These are phyloP conservation scores for Camelina laxa DNA, from an alignment of 345 rosid species.

Conservation along the genomic window DNA sequence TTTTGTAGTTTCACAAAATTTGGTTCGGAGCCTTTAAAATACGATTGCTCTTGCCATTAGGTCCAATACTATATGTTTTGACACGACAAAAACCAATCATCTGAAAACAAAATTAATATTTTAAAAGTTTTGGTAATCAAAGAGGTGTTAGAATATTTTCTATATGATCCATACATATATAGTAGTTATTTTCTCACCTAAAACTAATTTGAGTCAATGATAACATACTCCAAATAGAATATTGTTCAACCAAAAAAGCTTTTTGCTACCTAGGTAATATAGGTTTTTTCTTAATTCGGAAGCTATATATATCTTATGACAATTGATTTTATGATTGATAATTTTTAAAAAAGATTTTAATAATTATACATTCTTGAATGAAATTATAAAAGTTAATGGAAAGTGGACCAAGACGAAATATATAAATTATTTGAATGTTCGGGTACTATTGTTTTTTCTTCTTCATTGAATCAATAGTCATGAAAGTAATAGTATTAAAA, in stretches of 20 bases:
- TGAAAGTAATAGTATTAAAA: neutral
- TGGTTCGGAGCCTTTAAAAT: neutral
- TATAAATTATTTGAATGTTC: neutral
- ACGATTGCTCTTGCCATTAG: slow-evolving; percentile 2
- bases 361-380: slow-evolving; percentile 3
- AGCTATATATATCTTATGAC: neutral
- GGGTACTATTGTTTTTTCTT: neutral
- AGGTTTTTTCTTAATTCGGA: neutral
- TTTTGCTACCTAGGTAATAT: slow-evolving; percentile 18
- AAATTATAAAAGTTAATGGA: neutral
- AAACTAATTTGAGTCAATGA: slow-evolving; percentile 7
- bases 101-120: neutral
- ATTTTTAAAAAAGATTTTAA: neutral
- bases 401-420: slow-evolving; percentile 11
- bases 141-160: neutral
- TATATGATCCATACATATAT: neutral
- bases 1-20: neutral
- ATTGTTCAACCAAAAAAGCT: slow-evolving; percentile 10
- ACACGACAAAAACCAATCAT: neutral
- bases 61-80: neutral
- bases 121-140: no score
- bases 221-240: neutral
- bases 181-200: neutral
- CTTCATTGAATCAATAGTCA: neutral
- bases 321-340: neutral